A percentile compares a stretch with the other conserved stretches of the same genome.
Conservation (phyloP, 805 yeast species). For the Pichia thaimueangensis region DNA sequence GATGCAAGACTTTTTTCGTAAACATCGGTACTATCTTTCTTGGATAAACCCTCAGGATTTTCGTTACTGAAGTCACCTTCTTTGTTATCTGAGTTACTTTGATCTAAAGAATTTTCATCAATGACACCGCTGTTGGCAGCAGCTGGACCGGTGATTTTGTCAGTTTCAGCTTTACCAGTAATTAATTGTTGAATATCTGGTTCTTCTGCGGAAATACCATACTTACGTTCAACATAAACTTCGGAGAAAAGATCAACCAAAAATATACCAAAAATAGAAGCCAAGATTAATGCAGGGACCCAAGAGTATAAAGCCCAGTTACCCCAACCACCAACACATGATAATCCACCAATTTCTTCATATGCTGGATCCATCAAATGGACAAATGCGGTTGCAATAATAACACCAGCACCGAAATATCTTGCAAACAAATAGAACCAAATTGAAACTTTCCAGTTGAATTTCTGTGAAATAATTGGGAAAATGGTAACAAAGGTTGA, state of each 20-base stretch:
- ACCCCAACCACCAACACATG: slow-evolving; percentile 53
- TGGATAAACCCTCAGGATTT: background rate
- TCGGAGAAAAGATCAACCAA: slow-evolving; percentile 40
- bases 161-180: slow-evolving; percentile 29
- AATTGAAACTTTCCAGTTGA: slow-evolving; percentile 47
- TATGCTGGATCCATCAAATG: slow-evolving; percentile 64
- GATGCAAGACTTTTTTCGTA: slow-evolving; percentile 13
- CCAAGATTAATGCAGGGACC: slow-evolving; percentile 43
- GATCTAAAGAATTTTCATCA: no score
- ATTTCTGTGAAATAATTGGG: slow-evolving; percentile 50
- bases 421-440: slow-evolving; percentile 55
- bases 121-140: no score
- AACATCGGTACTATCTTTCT: slow-evolving; percentile 11
- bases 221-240: slow-evolving; percentile 32
- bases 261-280: slow-evolving; percentile 40
- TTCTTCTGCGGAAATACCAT: slow-evolving; percentile 13
- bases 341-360: slow-evolving; percentile 46
- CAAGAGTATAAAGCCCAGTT: slow-evolving; percentile 42
- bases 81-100: background rate
- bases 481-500: slow-evolving; percentile 50
- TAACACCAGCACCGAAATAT: slow-evolving; percentile 75
- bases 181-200: slow-evolving; percentile 15
- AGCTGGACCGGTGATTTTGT: slow-evolving; percentile 15
- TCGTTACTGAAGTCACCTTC: background rate
- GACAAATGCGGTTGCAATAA: slow-evolving; percentile 71